These are phyloP conservation scores for Fennellomyces sp. DNA, from an alignment of 371 early-diverging fungal genomes.

Conservation along the genomic window DNA sequence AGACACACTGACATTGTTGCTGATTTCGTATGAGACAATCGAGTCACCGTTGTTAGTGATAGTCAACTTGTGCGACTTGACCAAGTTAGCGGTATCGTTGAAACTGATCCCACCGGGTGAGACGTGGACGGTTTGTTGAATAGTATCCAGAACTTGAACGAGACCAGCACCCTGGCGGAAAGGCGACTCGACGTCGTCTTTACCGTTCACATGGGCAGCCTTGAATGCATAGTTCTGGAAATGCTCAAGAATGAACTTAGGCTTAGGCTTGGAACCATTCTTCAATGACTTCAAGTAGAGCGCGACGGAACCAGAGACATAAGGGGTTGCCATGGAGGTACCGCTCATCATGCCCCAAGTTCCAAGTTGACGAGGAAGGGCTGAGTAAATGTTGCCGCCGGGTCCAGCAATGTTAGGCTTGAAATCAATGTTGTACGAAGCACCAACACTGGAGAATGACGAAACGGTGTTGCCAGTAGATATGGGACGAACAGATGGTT, in stretches of 20 bases:
- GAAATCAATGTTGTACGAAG: conserved; percentile 32
- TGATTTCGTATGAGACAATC: neutral
- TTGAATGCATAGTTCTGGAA: conserved; percentile 53
- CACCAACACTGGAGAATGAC: conserved; percentile 47
- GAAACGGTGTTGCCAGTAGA: conserved; percentile 44
- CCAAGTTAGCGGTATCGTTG: conserved; percentile 59
- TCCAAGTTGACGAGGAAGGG: conserved; percentile 46
- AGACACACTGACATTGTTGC: conserved; percentile 12
- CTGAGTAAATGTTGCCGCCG: conserved; percentile 74
- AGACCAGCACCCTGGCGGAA: conserved; percentile 71
- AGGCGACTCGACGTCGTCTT: conserved; percentile 29
- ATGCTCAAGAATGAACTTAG: conserved; percentile 25
- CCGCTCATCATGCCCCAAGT: conserved; percentile 65
- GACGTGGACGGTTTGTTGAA: conserved; percentile 56
- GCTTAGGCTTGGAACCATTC: conserved; percentile 9
- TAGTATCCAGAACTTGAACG: conserved; percentile 54
- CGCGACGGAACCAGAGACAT: conserved; percentile 68
- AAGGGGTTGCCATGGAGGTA: conserved; percentile 73
- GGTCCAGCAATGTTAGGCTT: conserved; percentile 65
- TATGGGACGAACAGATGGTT: conserved; percentile 12
- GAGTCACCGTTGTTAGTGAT: conserved; percentile 55
- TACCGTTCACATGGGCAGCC: conserved; percentile 26
- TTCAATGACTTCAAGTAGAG: conserved; percentile 48
- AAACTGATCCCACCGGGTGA: conserved; percentile 69
- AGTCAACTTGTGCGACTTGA: conserved; percentile 30